Base-by-base conservation (phyloP, 129 eudicot genomes). In the Lactuca sativa region DNA sequence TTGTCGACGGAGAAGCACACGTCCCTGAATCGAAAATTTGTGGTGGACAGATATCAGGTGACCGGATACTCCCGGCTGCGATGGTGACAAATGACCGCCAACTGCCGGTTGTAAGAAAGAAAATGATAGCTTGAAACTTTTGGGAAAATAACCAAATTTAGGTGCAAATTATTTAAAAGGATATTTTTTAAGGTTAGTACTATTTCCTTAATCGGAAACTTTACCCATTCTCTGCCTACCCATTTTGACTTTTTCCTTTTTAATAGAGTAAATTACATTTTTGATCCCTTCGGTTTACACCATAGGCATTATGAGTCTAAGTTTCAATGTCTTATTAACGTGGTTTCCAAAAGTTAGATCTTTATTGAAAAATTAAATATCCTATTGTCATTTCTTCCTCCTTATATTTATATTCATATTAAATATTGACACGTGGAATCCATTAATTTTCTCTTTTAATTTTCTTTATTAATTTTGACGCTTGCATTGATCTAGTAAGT, bases 161-260 rank as follows among this genome's bases (percentile, higher is more conserved):
- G 34, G 32, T 15, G 67, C 5, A 33, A 59, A 13, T 59, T 59
- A 32, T 61, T 4, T 14, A 2, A 51, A 49, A n/a, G 14, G 60
- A 51, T 48, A 4, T 51, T 51, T 51, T 51, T 66, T 66, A 66
- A 66, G 71, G 71, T 66, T 66, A 32, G 58, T 66, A 32, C 32
- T 33, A 51, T 65, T 66, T 51, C 60, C 59, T 31, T 13, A 51
- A 49, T 30, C 15, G 47, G 44, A 66, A 66, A 51, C 59, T 14
- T 66, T 66, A 52, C 32, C 34, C 4, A 9, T 66, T 66, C 7
- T 51, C 47, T 16, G 16, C 59, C 30, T 48, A 66, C 71, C 43
- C 33, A 6, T 15, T 66, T 51, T 66, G 71, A 47, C 70, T 12
- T 36, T 47, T 30, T 12, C 0, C 6, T 65, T 65, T 21, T 2